These are phyloP conservation scores for Synura sp. DNA, from an alignment of 352 stramenopile species.

Conservation along the genomic window DNA sequence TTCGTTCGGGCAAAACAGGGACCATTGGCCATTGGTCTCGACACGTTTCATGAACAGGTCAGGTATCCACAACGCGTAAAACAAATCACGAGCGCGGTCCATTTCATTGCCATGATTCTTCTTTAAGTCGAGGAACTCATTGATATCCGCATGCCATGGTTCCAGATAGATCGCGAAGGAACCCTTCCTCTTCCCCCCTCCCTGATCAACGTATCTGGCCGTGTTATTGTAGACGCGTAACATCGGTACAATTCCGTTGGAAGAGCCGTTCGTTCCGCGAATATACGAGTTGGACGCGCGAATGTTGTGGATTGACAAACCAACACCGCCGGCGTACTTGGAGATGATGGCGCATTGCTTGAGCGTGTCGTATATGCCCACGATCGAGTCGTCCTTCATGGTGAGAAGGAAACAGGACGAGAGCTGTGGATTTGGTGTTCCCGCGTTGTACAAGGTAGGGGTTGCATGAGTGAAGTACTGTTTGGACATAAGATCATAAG, in stretches of 20 bases:
- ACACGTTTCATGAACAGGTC: constrained; percentile 99
- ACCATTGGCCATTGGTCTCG: constrained; percentile 92
- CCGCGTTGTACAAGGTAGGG: constrained; percentile 98
- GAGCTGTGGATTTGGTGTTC: constrained; percentile 91
- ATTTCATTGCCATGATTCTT: constrained; percentile 99
- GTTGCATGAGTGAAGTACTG: constrained; percentile 96
- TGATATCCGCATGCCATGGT: constrained; percentile 98
- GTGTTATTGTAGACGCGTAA: constrained; percentile 99
- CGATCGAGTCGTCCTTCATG: constrained; percentile 97
- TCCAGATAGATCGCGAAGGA: constrained; percentile 98
- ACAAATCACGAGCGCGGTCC: constrained; percentile 92
- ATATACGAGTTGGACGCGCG: constrained; percentile 94
- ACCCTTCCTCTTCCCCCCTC: constrained; percentile 81
- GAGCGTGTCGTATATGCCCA: constrained; percentile 98
- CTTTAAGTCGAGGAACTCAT: constrained; percentile 93
- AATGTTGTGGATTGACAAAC: constrained; percentile 96
- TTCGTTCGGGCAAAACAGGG: constrained; percentile 97
- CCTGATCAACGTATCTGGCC: constrained; percentile 94
- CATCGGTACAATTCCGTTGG: constrained; percentile 99
- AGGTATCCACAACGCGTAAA: constrained; percentile 97
- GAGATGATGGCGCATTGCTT: constrained; percentile 97
- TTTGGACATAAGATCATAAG: constrained; percentile 95
- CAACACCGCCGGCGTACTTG: constrained; percentile 98
- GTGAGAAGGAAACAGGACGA: constrained; percentile 94
- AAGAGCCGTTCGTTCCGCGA: constrained; percentile 94